Percentiles rank a stretch among this genome's conserved stretches.
These are phyloP conservation scores for Malus sieversii DNA, from an alignment of 306 rosid genomes.

Conservation along the genomic window DNA sequence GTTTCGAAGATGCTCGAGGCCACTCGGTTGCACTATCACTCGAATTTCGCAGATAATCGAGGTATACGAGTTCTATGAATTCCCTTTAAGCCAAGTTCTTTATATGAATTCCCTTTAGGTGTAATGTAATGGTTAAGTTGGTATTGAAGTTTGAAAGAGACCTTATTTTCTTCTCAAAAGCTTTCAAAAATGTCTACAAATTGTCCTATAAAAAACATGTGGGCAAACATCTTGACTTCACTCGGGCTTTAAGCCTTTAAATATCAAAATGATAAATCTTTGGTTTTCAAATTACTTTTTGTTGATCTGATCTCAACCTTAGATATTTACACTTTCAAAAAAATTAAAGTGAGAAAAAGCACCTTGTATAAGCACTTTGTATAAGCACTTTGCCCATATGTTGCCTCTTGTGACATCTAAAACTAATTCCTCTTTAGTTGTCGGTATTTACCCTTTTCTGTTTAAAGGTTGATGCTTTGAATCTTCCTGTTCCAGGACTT, in stretches of 20 bases:
- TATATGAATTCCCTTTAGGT: neutral
- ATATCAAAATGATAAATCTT: neutral
- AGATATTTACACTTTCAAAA: neutral
- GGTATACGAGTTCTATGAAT: slow-evolving; percentile 28
- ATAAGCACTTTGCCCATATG: neutral
- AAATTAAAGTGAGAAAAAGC: neutral
- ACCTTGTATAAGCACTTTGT: neutral
- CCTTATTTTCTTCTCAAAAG: neutral
- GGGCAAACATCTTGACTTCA: neutral
- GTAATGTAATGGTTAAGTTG: slow-evolving; percentile 1
- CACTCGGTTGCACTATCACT: slow-evolving; percentile 83
- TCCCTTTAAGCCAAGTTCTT: neutral
- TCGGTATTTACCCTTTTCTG: neutral
- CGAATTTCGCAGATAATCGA: slow-evolving; percentile 80
- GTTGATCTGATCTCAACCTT: neutral
- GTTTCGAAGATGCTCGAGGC: slow-evolving; percentile 83
- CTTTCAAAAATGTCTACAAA: neutral
- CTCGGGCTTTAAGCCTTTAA: neutral
- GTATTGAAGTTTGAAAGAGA: neutral
- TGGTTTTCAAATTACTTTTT: neutral
- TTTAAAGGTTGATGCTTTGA: neutral
- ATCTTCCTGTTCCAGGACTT: neutral
- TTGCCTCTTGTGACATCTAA: neutral
- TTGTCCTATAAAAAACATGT: neutral
- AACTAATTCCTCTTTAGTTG: neutral